Base-by-base conservation (phyloP, 2,329 filamentous ascomycete genomes). In the Peltaster fructicola region DNA sequence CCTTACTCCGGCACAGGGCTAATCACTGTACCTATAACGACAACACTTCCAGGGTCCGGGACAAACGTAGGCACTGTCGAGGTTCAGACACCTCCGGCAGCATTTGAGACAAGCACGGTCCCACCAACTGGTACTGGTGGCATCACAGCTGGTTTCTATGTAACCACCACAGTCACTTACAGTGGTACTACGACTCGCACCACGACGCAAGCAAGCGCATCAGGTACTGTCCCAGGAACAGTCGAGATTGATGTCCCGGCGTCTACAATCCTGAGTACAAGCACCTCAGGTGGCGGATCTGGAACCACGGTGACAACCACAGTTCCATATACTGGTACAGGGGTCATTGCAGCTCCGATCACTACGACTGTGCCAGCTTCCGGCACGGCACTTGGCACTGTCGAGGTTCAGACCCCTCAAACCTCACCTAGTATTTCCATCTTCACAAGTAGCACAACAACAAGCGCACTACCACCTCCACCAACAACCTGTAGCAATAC, bases 361-460 rank as follows among this genome's bases (percentile, higher is more conserved):
- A 33, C 31, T 8, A 31, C 27, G 4, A 33, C 33, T 5, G 25
- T 33, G n/a, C 10, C 30, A 6, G 23, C 33, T 3, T 29, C 27
- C 15, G 31, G 33, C 3, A 31, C 30, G 7, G 16, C 15, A 6
- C 25, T 22, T 7, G 33, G 28, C 6, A 33, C 33, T 8, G 30
- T 33, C 8, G 23, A 33, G 8, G 22, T 34, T 4, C 26, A 22
- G 11, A 30, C 24, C 3, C 32, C 31, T n/a, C n/a, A n/a, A n/a
- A n/a, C n/a, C n/a, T n/a, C n/a, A n/a, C n/a, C n/a, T n/a, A n/a
- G n/a, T n/a, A n/a, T n/a, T n/a, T n/a, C n/a, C n/a, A n/a, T n/a
- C n/a, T n/a, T n/a, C n/a, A n/a, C n/a, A n/a, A n/a, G n/a, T n/a
- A n/a, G n/a, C n/a, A n/a, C n/a, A n/a, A n/a, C n/a, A n/a, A n/a